phyloP scores from a whole-genome alignment of 2,329 filamentous ascomycete genomes.

The Fonsecaea monophora region DNA sequence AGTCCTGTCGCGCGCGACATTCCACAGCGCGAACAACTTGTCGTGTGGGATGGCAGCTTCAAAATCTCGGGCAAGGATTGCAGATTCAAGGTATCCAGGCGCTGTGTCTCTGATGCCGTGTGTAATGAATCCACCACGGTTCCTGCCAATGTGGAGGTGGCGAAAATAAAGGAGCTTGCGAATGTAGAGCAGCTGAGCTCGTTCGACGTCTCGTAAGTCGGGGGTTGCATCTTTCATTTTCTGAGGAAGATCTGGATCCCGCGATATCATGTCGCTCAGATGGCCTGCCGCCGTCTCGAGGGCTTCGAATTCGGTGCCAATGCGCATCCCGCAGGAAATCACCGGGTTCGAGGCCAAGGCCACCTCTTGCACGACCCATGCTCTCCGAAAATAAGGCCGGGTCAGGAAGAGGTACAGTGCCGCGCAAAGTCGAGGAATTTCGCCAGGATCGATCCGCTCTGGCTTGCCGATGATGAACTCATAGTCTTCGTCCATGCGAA shows the following conservation, averaged over 20 bases:
- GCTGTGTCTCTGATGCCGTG: conserved; percentile 3
- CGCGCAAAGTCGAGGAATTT: conserved; percentile 13
- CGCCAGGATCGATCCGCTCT: conserved; percentile 17
- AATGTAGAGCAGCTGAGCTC: conserved; percentile 7
- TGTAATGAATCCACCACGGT: neutral
- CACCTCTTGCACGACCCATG: conserved; percentile 38
- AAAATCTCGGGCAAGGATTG: conserved; percentile 16
- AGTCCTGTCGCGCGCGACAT: conserved; percentile 15
- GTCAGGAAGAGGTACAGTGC: conserved; percentile 32
- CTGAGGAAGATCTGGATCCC: neutral
- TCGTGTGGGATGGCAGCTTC: conserved; percentile 19
- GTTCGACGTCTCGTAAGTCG: neutral
- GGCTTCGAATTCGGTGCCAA: neutral
- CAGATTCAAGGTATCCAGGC: conserved; percentile 18
- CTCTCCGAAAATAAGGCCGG: conserved; percentile 34
- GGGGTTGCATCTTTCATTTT: conserved; percentile 12
- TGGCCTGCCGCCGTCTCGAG: conserved; percentile 13
- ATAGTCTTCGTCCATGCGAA: conserved; percentile 9
- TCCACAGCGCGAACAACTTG: conserved; percentile 20
- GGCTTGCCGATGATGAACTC: conserved; percentile 12
- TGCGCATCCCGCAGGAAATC: conserved; percentile 27
- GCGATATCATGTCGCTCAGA: conserved; percentile 19
- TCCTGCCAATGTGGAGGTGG: conserved; percentile 14
- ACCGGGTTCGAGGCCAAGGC: conserved; percentile 31
- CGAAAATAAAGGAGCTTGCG: conserved; percentile 22